These are phyloP conservation scores for Steccherinum ochraceum DNA, from an alignment of 768 basidiomycete species.

Conservation along the genomic window DNA sequence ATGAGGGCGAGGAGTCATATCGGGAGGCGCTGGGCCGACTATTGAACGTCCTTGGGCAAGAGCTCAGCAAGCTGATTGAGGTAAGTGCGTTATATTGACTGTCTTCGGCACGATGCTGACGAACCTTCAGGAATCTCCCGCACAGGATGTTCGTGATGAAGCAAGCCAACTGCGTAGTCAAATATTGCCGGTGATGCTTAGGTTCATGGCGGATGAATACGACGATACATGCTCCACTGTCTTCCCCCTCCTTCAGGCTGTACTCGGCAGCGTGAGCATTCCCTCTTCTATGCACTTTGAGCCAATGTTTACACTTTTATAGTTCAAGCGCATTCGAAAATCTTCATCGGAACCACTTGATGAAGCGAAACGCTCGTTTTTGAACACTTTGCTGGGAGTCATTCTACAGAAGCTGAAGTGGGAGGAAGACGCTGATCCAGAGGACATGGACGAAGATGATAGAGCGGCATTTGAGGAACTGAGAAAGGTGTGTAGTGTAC, in stretches of 20 bases:
- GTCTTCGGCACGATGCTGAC: neutral
- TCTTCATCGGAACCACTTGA: slow-evolving; percentile 56
- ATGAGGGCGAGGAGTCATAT: slow-evolving; percentile 86
- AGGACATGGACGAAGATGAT: slow-evolving; percentile 88
- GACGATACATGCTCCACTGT: slow-evolving; percentile 86
- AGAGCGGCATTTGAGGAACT: slow-evolving; percentile 75
- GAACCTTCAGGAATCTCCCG: slow-evolving; percentile 45
- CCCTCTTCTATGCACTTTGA: neutral
- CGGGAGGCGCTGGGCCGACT: slow-evolving; percentile 84
- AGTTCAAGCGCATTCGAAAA: slow-evolving; percentile 81
- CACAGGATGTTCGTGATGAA: slow-evolving; percentile 56
- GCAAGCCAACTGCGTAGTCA: slow-evolving; percentile 59
- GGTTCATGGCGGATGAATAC: slow-evolving; percentile 84
- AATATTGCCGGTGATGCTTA: slow-evolving; percentile 74
- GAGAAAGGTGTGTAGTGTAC: slow-evolving; percentile 65
- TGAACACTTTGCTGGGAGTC: slow-evolving; percentile 70
- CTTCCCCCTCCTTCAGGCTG: slow-evolving; percentile 69
- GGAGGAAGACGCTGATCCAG: slow-evolving; percentile 72
- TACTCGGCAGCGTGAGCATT: slow-evolving; percentile 65
- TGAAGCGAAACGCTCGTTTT: slow-evolving; percentile 65
- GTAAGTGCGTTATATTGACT: slow-evolving; percentile 33
- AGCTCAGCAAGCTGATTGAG: slow-evolving; percentile 80
- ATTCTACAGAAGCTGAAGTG: slow-evolving; percentile 87
- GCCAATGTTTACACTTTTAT: neutral
- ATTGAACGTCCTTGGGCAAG: slow-evolving; percentile 74